Base-by-base conservation (phyloP, 2,329 filamentous ascomycete genomes). In the Ophiocordyceps camponoti-leonardi region DNA sequence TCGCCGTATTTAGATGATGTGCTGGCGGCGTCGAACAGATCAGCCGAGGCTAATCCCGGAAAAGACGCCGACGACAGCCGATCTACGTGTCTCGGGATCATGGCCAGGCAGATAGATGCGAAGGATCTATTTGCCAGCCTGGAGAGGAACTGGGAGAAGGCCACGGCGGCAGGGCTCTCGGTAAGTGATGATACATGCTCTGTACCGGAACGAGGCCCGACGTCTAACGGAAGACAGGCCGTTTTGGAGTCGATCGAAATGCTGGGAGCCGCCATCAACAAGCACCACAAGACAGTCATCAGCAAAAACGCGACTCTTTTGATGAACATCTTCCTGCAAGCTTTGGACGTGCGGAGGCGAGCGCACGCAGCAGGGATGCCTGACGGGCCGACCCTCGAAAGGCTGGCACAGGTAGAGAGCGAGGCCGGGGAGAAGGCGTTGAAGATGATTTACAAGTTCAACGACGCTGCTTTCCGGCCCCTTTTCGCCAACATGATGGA, bases 371-470 rank as follows among this genome's bases (percentile, higher is more conserved):
- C 72, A 48, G 65, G 70, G 30, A 65, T 73, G 1, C 60, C 68
- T 22, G 59, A 57, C 46, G 64, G 69, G 31, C 60, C 67, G 40
- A 55, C 50, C 33, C 56, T 68, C 16, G 63, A 71, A 14, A 65
- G 73, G 41, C 60, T 84, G 6, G 62, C 68, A 19, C 67, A 71
- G 40, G 67, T 86, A 13, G 86, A 94, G 58, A 65, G 67, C 2
- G 67, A 69, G 12, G 57, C 85, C 52, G 82, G 86, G 57, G 75
- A 81, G 11, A 77, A 83, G 13, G 77, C 81, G 0, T 75, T 98
- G 48, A 84, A 86, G 62, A 92, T 95, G 79, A 83, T 94, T 45
- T 86, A 94, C 68, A 96, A 96, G 69, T 75, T 98, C 49, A 96
- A 95, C 64, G 92, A 98, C 58, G 81, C 83, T 1, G 79, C 83